Percentiles rank a stretch among this genome's conserved stretches.
Evolutionary conservation across 2,329 filamentous ascomycete genomes (phyloP).

Genomic region (Talaromyces sp.): DNA sequence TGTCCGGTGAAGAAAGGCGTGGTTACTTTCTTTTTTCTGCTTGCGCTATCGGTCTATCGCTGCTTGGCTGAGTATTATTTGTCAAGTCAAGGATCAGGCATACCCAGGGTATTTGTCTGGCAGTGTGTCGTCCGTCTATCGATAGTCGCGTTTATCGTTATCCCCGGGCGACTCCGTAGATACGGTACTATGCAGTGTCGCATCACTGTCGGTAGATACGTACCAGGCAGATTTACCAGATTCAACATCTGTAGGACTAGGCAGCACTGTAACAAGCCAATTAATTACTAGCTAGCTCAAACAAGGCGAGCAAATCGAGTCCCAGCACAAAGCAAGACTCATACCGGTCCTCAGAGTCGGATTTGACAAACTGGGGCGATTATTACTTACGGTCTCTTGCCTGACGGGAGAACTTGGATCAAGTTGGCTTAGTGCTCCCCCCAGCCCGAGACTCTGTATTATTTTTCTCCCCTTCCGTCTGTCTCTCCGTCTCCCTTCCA

Average conservation of each 20-base stretch:
- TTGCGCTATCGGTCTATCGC: neutral
- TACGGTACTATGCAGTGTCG: neutral
- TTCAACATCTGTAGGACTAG: neutral
- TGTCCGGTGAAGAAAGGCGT: neutral
- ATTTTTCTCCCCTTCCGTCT: slow-evolving; percentile 3
- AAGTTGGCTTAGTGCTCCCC: neutral
- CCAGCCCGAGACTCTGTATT: neutral
- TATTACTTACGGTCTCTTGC: neutral
- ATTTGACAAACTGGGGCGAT: neutral
- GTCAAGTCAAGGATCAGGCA: neutral
- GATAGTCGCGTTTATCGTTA: neutral
- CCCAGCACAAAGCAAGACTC: neutral
- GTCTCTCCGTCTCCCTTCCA: neutral
- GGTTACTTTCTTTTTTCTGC: neutral
- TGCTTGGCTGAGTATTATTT: neutral
- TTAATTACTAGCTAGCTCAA: neutral
- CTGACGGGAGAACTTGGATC: slow-evolving; percentile 5
- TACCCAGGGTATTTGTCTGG: neutral
- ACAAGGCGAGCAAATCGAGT: neutral
- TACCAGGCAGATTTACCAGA: too few species aligned
- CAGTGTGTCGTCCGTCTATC: neutral
- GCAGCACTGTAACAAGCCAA: neutral
- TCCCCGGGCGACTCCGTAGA: neutral
- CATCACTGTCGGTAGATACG: neutral
- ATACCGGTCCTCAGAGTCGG: neutral